Evolutionary conservation across 2,329 filamentous ascomycete genomes (phyloP), one percentile per base, ranked within the genome.

Genomic region (Cercospora nicotianae): DNA sequence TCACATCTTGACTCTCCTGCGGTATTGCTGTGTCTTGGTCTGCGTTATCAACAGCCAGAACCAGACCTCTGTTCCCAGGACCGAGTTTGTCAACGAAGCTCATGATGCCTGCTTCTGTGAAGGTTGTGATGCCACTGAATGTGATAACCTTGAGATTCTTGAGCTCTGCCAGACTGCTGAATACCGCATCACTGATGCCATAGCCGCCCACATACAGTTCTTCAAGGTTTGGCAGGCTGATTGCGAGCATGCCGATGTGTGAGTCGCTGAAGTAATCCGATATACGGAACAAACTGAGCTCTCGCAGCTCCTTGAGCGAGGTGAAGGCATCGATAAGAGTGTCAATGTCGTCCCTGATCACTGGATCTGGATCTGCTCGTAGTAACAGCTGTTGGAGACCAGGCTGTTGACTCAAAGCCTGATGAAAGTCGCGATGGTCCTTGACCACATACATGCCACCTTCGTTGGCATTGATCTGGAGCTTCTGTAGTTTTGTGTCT

Each of bases 131-230:
- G 2, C 85, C 86, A 42, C 82, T 83, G 51, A 90, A 83, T 4
- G 82, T 83, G 6, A 90, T 78, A 3, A 78, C 80, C 57, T 83
- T 84, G 39, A 91, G 77, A 33, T 83, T 80, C 3, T 75, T 75
- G 53, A 89, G 78, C 5, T 75, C 75, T 10, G 84, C 80, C 12
- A 88, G 74, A 3, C 76, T 74, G 36, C 75, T 74, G 65, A 84
- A 81, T 10, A 85, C 78, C 23, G 82, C 80, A 68, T 88, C 84
- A 5, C 84, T 81, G 23, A 86, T 77, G 16, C 85, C 84, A 53
- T 83, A 81, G 8, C 88, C 87, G 53, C 82, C 84, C 60, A 90
- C 83, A 55, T 81, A 83, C 13, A 91, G 77, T 12, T 86, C 83
- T 70, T 89, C 86, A 0, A 91, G 80, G 16, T 80, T 74, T 0